These are phyloP conservation scores for Pestalotiopsis sp. DNA, from an alignment of 2,329 filamentous ascomycete species.

Conservation along the genomic window DNA sequence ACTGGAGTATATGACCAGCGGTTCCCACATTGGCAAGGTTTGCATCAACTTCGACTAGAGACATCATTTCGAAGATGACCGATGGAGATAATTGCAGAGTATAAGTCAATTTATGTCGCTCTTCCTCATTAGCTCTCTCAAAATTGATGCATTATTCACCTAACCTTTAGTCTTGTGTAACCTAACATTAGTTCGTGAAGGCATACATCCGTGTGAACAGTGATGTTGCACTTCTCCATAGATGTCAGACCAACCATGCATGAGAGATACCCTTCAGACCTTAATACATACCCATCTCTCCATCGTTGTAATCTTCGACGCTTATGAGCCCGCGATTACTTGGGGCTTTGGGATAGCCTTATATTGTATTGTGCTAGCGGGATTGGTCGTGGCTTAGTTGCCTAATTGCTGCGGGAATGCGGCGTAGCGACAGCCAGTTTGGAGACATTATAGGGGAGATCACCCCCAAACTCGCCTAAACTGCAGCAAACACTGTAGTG, in stretches of 20 bases:
- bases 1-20: not conserved
- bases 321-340: no score
- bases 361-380: no score
- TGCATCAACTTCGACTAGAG: not conserved
- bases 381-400: not conserved
- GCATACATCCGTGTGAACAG: no score
- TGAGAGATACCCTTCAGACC: not conserved
- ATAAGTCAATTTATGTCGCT: no score
- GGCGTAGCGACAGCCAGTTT: not conserved
- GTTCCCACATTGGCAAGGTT: not conserved
- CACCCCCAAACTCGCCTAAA: not conserved
- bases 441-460: not conserved
- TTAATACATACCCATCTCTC: not conserved
- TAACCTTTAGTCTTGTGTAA: no score
- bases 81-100: not conserved
- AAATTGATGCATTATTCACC: no score
- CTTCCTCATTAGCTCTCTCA: no score
- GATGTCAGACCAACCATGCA: no score
- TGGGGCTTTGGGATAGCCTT: no score
- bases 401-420: not conserved
- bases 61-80: not conserved
- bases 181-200: no score
- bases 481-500: no score
- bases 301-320: not conserved
- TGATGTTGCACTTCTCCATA: no score